Conservation (phyloP, 768 basidiomycete genomes). For the Collybiopsis confluens region DNA sequence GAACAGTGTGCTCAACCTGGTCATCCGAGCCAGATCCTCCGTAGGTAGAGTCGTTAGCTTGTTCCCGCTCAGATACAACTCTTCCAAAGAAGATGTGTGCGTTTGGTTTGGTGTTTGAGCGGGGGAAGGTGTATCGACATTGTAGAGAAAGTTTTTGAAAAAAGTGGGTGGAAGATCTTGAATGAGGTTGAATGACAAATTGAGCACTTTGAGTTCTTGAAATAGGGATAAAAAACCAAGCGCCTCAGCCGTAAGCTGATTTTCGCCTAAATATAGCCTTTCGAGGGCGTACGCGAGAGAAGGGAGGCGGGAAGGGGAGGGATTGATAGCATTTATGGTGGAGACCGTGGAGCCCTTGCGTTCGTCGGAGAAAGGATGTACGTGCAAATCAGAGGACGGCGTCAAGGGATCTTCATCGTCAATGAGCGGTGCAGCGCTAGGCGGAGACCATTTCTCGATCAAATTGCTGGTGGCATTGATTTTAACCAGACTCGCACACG, state of each 20-base stretch:
- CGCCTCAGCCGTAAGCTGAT: constrained; percentile 75
- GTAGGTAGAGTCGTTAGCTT: constrained; percentile 85
- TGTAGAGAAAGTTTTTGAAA: constrained; percentile 52
- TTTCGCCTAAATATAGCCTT: constrained; percentile 86
- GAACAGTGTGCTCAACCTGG: constrained; percentile 68
- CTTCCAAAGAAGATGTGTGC: constrained; percentile 51
- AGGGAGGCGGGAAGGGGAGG: constrained; percentile 32
- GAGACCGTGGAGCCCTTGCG: constrained; percentile 38
- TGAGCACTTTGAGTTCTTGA: constrained; percentile 75
- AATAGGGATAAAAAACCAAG: constrained; percentile 73
- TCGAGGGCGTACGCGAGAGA: constrained; percentile 71
- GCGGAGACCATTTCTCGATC: constrained; percentile 68
- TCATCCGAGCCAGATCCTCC: constrained; percentile 77
- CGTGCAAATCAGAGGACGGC: not conserved
- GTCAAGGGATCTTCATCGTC: not conserved
- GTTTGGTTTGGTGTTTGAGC: not conserved
- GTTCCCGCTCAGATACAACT: constrained; percentile 95
- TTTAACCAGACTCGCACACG: constrained; percentile 63
- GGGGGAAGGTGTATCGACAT: not conserved
- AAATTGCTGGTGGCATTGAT: constrained; percentile 91
- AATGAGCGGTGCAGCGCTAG: constrained; percentile 14
- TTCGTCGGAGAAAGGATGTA: constrained; percentile 21
- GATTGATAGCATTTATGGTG: constrained; percentile 10
- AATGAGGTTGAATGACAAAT: constrained; percentile 93
- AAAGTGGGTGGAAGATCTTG: constrained; percentile 76